Evolutionary conservation across 2,329 filamentous ascomycete species (phyloP), one percentile per base, ranked within the genome.

Genomic region (Colletotrichum abscissum): DNA sequence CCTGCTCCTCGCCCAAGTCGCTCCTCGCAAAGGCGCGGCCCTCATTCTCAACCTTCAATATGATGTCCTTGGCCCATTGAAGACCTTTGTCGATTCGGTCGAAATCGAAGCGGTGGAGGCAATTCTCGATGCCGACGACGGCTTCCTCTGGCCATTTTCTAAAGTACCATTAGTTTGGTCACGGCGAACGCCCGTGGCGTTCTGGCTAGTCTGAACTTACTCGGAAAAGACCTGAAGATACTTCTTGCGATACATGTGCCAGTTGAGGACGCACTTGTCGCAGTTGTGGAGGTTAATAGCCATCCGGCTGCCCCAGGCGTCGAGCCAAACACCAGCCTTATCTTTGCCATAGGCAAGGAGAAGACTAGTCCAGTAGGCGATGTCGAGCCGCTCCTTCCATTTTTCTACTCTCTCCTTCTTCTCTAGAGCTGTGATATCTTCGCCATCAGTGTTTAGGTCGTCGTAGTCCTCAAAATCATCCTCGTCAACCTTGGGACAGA

Each of bases 261-360:
- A 95, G 76, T 92, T 92, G 74, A 91, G 87, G 64, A 94, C 92
- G 79, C 93, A 95, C 64, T 89, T 86, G 66, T 94, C 90, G 81
- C 93, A 95, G 70, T 83, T 86, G 70, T 86, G 89, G 28, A 95
- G 85, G 52, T 88, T 88, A 12, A 84, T 80, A 75, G 92, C 89
- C 24, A 93, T 85, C 24, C 88, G 86, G 5, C 82, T 78, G 65
- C 85, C 87, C 77, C 94, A 93, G 75, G 90, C 88, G 16, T 87
- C 84, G 55, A 92, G 85, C 82, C 92, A 88, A 72, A 87, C 85
- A 33, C 89, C 88, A 3, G 89, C 88, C 63, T 89, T 87, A 60
- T 91, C 89, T 62, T 89, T 86, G 68, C 88, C 88, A 74, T 94
- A 90, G 22, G 92, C 93, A 68, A 95, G 86, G 16, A 95, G 88